Percentiles rank a stretch among this genome's conserved stretches.
These are phyloP conservation scores for Chaetomium tenue DNA, from an alignment of 495 filamentous ascomycete genomes.

Conservation along the genomic window DNA sequence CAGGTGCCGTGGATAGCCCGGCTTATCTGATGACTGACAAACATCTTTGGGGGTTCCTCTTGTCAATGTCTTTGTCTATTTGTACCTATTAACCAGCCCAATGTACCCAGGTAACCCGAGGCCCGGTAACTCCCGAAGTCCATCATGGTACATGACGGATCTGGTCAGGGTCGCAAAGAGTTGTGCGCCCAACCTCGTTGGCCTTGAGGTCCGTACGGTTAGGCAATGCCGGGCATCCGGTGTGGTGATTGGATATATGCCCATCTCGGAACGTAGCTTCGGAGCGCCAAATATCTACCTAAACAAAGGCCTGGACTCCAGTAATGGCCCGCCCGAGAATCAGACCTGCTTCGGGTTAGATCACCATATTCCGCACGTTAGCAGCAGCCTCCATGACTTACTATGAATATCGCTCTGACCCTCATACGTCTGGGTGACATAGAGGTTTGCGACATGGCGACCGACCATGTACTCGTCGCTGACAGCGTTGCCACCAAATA, in stretches of 20 bases:
- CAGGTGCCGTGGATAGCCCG: too few species aligned
- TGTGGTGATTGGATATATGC: neutral
- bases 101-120: too few species aligned
- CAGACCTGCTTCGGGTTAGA: constrained; percentile 45
- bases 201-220: neutral
- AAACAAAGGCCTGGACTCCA: constrained; percentile 59
- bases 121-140: too few species aligned
- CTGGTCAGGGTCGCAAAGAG: too few species aligned
- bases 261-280: neutral
- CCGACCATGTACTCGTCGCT: constrained; percentile 96
- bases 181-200: too few species aligned
- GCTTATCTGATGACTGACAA: too few species aligned
- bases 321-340: constrained; percentile 64
- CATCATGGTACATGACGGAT: too few species aligned
- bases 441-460: constrained; percentile 92
- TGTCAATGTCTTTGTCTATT: too few species aligned
- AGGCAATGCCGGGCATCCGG: neutral
- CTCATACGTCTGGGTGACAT: constrained; percentile 97
- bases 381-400: constrained; percentile 47
- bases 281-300: constrained; percentile 14
- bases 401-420: constrained; percentile 95
- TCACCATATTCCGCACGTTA: neutral
- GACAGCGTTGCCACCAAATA: constrained; percentile 95
- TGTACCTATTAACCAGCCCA: too few species aligned
- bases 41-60: too few species aligned